Evolutionary conservation across 148 eudicot genomes (phyloP).

Genomic region (Selenicereus undatus): DNA sequence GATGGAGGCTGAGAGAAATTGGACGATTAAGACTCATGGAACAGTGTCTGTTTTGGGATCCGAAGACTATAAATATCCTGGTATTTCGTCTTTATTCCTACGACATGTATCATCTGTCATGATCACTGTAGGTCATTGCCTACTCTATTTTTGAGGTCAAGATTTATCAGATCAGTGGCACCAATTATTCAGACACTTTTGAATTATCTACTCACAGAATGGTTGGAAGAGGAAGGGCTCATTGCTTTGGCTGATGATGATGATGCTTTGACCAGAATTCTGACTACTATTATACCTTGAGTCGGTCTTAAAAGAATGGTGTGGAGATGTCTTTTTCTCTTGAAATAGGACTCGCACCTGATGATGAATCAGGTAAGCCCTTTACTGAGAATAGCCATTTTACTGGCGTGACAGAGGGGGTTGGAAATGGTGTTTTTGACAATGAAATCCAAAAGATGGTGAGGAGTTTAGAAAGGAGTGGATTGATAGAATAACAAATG

Average conservation of each 20-base stretch:
- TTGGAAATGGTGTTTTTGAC: constrained; percentile 41
- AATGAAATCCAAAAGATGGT: constrained; percentile 59
- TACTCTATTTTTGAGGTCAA: constrained; percentile 48
- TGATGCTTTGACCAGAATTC: constrained; percentile 66
- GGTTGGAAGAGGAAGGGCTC: constrained; percentile 93
- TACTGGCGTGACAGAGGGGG: constrained; percentile 26
- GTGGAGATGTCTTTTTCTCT: constrained; percentile 88
- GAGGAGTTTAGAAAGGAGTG: constrained; percentile 76
- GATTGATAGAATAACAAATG: constrained; percentile 70
- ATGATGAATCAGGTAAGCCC: constrained; percentile 24
- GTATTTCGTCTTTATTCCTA: constrained; percentile 51
- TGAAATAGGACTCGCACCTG: constrained; percentile 57
- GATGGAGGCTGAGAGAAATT: constrained; percentile 65
- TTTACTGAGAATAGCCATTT: constrained; percentile 20
- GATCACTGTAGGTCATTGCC: constrained; percentile 85
- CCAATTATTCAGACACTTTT: constrained; percentile 50
- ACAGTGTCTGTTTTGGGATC: constrained; percentile 44
- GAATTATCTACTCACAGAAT: constrained; percentile 50
- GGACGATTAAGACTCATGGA: constrained; percentile 47
- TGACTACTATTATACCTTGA: constrained; percentile 59
- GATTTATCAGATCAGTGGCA: constrained; percentile 53
- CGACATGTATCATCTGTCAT: constrained; percentile 51
- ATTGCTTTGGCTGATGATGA: constrained; percentile 88
- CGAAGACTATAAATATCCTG: constrained; percentile 70
- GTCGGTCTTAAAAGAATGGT: constrained; percentile 65